Conservation (phyloP, 2,329 filamentous ascomycete genomes). For the Curvularia lunata region DNA sequence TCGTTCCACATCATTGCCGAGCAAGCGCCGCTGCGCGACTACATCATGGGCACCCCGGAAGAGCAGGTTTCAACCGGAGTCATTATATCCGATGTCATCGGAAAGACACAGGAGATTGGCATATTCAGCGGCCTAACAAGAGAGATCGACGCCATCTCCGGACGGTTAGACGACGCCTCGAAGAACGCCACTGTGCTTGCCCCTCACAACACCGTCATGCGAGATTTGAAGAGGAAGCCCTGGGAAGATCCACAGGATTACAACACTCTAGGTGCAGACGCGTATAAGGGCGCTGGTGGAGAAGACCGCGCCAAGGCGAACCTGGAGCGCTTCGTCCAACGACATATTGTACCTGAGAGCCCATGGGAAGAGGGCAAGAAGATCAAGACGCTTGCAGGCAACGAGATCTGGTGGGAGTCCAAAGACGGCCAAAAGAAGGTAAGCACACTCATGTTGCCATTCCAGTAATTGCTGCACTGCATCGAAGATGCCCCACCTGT, state of each 20-base stretch:
- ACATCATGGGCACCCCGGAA: slow-evolving; percentile 38
- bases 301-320: slow-evolving; percentile 79
- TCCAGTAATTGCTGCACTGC: slow-evolving; percentile 6
- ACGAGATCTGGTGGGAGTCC: slow-evolving; percentile 82
- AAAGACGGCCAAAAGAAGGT: slow-evolving; percentile 71
- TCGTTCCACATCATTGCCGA: slow-evolving; percentile 36
- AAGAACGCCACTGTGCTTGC: slow-evolving; percentile 85
- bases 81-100: slow-evolving; percentile 83
- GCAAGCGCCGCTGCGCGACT: slow-evolving; percentile 38
- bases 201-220: slow-evolving; percentile 82
- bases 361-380: slow-evolving; percentile 77
- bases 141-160: slow-evolving; percentile 71
- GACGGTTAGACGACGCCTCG: slow-evolving; percentile 69
- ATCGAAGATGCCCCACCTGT: slow-evolving; percentile 8
- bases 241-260: slow-evolving; percentile 84
- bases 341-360: slow-evolving; percentile 76
- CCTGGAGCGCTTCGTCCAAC: slow-evolving; percentile 80
- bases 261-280: slow-evolving; percentile 66
- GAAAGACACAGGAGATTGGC: slow-evolving; percentile 76
- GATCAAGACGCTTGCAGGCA: slow-evolving; percentile 70
- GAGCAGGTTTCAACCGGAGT: slow-evolving; percentile 54
- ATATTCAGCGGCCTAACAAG: slow-evolving; percentile 84
- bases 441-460: slow-evolving; percentile 38
- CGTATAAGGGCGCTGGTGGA: slow-evolving; percentile 77
- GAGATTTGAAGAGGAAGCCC: slow-evolving; percentile 79